These are phyloP conservation scores for Fusarium sterilihyphosum DNA, from an alignment of 2,329 filamentous ascomycete species.

Conservation along the genomic window DNA sequence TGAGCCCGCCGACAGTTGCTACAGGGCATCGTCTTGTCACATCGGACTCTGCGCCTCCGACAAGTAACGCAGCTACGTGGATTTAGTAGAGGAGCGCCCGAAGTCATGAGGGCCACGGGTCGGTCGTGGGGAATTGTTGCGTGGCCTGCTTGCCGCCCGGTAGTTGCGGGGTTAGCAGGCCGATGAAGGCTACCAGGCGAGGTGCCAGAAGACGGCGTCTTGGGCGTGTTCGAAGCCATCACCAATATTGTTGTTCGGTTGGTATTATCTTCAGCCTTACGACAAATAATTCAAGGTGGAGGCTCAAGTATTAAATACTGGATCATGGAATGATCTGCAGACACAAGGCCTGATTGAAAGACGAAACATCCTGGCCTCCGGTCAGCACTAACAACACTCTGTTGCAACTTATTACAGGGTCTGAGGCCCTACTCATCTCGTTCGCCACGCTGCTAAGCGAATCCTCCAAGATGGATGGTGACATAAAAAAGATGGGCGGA, in stretches of 20 bases:
- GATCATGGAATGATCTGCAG: neutral
- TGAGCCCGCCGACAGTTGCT: slow-evolving; percentile 59
- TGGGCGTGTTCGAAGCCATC: slow-evolving; percentile 26
- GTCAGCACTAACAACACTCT: slow-evolving; percentile 17
- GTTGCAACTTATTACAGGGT: neutral
- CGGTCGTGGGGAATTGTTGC: slow-evolving; percentile 31
- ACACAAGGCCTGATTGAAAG: neutral
- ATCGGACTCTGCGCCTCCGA: slow-evolving; percentile 72
- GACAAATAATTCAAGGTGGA: neutral
- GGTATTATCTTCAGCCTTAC: neutral
- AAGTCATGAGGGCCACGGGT: slow-evolving; percentile 36
- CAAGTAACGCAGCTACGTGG: slow-evolving; percentile 60
- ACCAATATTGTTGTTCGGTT: neutral
- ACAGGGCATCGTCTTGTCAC: slow-evolving; percentile 80
- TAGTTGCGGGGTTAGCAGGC: slow-evolving; percentile 1
- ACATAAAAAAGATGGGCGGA: neutral
- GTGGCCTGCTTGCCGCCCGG: slow-evolving; percentile 15
- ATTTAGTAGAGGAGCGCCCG: slow-evolving; percentile 49
- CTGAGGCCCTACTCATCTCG: neutral
- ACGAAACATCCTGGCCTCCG: neutral
- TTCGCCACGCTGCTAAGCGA: neutral
- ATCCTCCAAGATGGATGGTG: neutral
- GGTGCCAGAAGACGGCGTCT: slow-evolving; percentile 17
- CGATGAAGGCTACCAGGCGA: slow-evolving; percentile 6
- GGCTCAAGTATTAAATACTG: neutral